Evolutionary conservation across 257 asterid species (phyloP), one percentile per base, ranked within the genome.

Genomic region (Solanum ossicruentum): DNA sequence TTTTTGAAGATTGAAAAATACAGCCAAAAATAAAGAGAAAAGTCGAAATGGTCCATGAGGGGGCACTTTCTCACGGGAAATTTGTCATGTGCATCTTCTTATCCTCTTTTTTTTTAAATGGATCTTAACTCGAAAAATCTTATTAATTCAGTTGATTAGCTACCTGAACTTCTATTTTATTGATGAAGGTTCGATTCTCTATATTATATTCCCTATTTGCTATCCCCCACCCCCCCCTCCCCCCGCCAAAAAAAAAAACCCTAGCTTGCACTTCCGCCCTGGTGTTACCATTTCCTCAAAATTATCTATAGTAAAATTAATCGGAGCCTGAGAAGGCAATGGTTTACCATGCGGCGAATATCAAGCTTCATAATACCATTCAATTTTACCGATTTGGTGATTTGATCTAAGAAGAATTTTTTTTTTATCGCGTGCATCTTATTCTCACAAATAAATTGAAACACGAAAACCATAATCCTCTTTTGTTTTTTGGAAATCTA

Each of bases 31-130:
- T 39, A 20, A 45, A 72, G 16, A 56, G 20, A 32, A 43, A 69
- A 69, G 58, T 61, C 54, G 67, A 72, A 61, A 83, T 69, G 26
- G 32, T 16, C 16, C 70, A 17, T 12, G 47, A 39, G 60, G 26
- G 26, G 58, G 7, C 51, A 54, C 81, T 65, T 16, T 52, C 82
- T 82, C 84, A 86, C 85, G 91, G 84, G 89, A 79, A 84, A 60
- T 54, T 75, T 20, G 10, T 58, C 87, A 84, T 12, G 85, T 60
- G 85, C 60, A 77, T 56, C 80, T 84, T 84, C 82, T 87, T 84
- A 78, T 86, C 85, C 83, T 17, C 36, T 78, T 57, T 39, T 12
- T 8, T 63, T 5, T 12, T 78, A 51, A 61, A 45, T 70, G 26
- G 41, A 80, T 32, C 36, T 32, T 3, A 32, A 1, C 3, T 32